Evolutionary conservation across 306 rosid genomes (phyloP), one percentile per base, ranked within the genome.

Genomic region (Rubus idaeus): DNA sequence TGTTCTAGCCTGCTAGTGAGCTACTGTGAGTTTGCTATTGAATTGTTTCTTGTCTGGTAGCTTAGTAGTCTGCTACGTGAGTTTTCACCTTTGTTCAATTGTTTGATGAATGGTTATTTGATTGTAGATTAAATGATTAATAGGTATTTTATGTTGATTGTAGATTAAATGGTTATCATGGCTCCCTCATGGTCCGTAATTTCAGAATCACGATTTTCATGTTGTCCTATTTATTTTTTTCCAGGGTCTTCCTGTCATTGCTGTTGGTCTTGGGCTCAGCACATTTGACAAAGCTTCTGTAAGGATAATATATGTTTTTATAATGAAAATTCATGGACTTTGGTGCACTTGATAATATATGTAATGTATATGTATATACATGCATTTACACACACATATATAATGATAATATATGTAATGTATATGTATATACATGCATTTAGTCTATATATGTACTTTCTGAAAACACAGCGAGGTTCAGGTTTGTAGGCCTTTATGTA

Each of bases 261-360:
- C 94, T 75, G 72, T 93, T 77, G 99, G 99, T 39, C 89, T 90
- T 72, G 99, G 99, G 74, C 96, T 79, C 73, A 96, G 99, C 88
- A 86, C 98, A 67, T 91, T 39, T 84, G 96, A 91, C 86, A 96
- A 96, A 90, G 99, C 91, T 71, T 87, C 99, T 76, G 99, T 96
- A 87, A 93, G 99, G 63, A 82, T 76, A n/a, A 64, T 58, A 42
- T 41, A 41, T 18, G 44, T 68, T 68, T 4, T 74, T 50, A 64
- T 50, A 62, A 37, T 30, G 41, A 13, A 26, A 16, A 23, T 30
- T 5, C n/a, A 61, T 61, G 18, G 7, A 45, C 53, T 18, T 71
- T 39, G 76, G 30, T 55, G 23, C 49, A 35, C 17, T 10, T 37
- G 10, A 55, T 39, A 40, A 11, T 71, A 52, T 5, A 47, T 0